Percentiles rank a stretch among this genome's conserved stretches.
These are phyloP conservation scores for Trichoderma lentiforme DNA, from an alignment of 2,329 filamentous ascomycete genomes.

Conservation along the genomic window DNA sequence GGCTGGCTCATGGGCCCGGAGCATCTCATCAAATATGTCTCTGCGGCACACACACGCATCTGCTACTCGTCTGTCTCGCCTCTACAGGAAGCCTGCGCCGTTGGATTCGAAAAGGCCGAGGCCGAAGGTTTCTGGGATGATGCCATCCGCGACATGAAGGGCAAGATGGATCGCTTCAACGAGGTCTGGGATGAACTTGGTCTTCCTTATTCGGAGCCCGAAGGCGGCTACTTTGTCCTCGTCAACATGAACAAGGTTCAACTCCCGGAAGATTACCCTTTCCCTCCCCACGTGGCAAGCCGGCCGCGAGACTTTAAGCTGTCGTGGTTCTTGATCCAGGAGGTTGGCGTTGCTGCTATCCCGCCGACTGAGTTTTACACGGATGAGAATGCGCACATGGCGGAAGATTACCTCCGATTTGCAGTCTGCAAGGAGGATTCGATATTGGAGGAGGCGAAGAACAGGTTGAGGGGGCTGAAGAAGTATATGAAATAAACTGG, in stretches of 20 bases:
- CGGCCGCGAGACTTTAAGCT: slow-evolving; percentile 92
- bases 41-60: slow-evolving; percentile 90
- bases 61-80: slow-evolving; percentile 94
- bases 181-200: slow-evolving; percentile 71
- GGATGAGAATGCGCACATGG: slow-evolving; percentile 74
- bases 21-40: slow-evolving; percentile 85
- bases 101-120: slow-evolving; percentile 91
- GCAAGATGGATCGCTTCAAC: slow-evolving; percentile 84
- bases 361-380: slow-evolving; percentile 98
- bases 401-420: slow-evolving; percentile 90
- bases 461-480: slow-evolving; percentile 68
- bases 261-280: slow-evolving; percentile 78
- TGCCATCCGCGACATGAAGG: slow-evolving; percentile 81
- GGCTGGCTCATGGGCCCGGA: slow-evolving; percentile 90
- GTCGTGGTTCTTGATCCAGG: slow-evolving; percentile 94
- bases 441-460: slow-evolving; percentile 75
- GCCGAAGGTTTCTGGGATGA: slow-evolving; percentile 81
- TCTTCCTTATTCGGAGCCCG: slow-evolving; percentile 82
- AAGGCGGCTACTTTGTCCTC: slow-evolving; percentile 96
- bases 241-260: slow-evolving; percentile 89
- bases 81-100: slow-evolving; percentile 88
- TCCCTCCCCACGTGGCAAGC: slow-evolving; percentile 82
- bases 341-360: slow-evolving; percentile 92
- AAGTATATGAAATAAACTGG: slow-evolving; percentile 55
- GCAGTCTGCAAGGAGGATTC: slow-evolving; percentile 95